These are phyloP conservation scores for Gastrodia elata DNA, from an alignment of 106 monocot genomes.

Conservation along the genomic window DNA sequence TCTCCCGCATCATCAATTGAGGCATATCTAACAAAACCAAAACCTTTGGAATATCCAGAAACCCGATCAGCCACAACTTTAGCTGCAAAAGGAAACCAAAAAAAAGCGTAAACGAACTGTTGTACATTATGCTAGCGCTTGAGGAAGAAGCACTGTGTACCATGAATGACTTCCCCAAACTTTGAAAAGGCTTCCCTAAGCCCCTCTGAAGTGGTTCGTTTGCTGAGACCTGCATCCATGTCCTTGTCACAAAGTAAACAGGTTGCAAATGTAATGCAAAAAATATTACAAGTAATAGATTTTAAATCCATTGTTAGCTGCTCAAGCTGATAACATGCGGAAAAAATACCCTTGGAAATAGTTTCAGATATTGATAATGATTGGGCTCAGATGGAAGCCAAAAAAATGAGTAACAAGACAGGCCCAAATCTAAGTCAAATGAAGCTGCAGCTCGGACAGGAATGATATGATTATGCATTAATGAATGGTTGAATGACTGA, in stretches of 20 bases:
- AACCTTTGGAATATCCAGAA: slow-evolving; percentile 68
- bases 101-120: background rate
- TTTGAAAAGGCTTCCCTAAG: slow-evolving; percentile 54
- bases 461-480: no score
- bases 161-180: slow-evolving; percentile 53
- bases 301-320: background rate
- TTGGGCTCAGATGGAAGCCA: no score
- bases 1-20: slow-evolving; percentile 41
- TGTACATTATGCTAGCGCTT: background rate
- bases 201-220: slow-evolving; percentile 62
- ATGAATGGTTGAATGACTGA: no score
- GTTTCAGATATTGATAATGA: no score
- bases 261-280: background rate
- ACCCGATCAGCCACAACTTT: slow-evolving; percentile 58
- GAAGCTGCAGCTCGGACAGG: no score
- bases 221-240: slow-evolving; percentile 44
- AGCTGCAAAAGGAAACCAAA: slow-evolving; percentile 27
- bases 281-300: background rate
- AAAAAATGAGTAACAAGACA: no score
- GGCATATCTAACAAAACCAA: slow-evolving; percentile 64
- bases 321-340: background rate
- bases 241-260: slow-evolving; percentile 4
- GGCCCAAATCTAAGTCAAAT: no score
- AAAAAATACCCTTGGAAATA: background rate
- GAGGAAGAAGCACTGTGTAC: slow-evolving; percentile 22